Percentiles rank a stretch among this genome's conserved stretches.
Conservation (phyloP, 1,284 basidiomycete genomes). For the Apiotrichum brassicae region DNA sequence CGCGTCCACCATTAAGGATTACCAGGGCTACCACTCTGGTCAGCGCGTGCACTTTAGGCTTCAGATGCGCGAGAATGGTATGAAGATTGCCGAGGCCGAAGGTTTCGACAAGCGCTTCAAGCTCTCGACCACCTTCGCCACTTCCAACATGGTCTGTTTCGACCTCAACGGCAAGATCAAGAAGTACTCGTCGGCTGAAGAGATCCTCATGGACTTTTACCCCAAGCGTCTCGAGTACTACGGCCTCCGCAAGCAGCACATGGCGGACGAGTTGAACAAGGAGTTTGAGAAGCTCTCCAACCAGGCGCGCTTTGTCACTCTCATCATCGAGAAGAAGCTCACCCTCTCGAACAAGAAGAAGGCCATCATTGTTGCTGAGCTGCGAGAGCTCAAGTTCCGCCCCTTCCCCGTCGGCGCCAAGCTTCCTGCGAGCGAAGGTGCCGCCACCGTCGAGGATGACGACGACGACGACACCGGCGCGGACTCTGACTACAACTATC, state of each 20-base stretch:
- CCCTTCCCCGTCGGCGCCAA: constrained; percentile 68
- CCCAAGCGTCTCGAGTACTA: constrained; percentile 83
- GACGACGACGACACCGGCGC: constrained; percentile 52
- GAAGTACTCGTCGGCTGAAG: constrained; percentile 83
- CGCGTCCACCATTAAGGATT: constrained; percentile 63
- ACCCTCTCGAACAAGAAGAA: constrained; percentile 89
- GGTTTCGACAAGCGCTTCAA: constrained; percentile 91
- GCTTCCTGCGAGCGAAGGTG: constrained; percentile 62
- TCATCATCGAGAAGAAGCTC: constrained; percentile 89
- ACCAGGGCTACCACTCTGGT: constrained; percentile 93
- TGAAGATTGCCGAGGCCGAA: constrained; percentile 81
- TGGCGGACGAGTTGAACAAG: constrained; percentile 76
- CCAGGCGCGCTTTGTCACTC: constrained; percentile 93
- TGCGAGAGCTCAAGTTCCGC: constrained; percentile 77
- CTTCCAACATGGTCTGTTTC: constrained; percentile 98
- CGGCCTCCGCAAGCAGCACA: constrained; percentile 89
- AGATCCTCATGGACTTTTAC: constrained; percentile 92
- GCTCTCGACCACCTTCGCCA: constrained; percentile 71
- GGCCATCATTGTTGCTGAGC: constrained; percentile 72
- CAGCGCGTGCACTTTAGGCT: constrained; percentile 86
- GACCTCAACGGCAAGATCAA: constrained; percentile 94
- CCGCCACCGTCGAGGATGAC: constrained; percentile 54
- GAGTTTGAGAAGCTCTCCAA: constrained; percentile 83
- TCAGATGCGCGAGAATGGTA: constrained; percentile 67
- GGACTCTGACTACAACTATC: constrained; percentile 81